Base-by-base conservation (phyloP, 495 filamentous ascomycete species). In the Monascus purpureus region DNA sequence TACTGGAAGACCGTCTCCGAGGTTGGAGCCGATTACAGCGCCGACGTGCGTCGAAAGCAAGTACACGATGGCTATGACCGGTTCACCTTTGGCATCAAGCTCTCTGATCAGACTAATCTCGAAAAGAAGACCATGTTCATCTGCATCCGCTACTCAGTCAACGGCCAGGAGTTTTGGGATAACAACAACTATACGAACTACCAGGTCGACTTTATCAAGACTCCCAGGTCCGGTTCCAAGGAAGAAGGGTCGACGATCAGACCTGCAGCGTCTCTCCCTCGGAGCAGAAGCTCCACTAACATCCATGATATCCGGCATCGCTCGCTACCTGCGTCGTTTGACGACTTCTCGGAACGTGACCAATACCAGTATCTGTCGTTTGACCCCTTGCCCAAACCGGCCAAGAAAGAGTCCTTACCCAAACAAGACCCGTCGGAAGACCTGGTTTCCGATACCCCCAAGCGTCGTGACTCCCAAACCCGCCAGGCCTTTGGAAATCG, bases 1-100 rank as follows among this genome's bases (percentile, higher is more conserved):
- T 86, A 87, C 50, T 97, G 90, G 90, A 92, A 88, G 61, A 97
- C 90, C 0, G 87, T 86, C 2, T 97, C 90, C 1, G 90, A 97
- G 50, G 80, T 97, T 2, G 66, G 70, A 25, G 92, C 85, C 6
- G 86, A 94, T 45, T 97, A 72, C 57, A 80, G 76, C 51, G 70
- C 79, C 34, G 82, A 92, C 56, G 68, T 86, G 19, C 70, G 73
- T 8, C 77, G 71, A 24, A 70, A 70, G 34, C 76, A 81, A 27
- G 53, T 49, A 6, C 59, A 75, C 9, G 70, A 79, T 44, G 75
- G 78, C 18, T 80, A 73, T 45, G 90, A 97, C 49, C 72, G 82
- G 14, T 97, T 97, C 56, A 75, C 77, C 36, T 97, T 97, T 55
- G 84, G 70, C 49, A 85, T 97, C 64, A 92, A 88, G 63, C 57